phyloP scores from a whole-genome alignment of 495 filamentous ascomycete species.

The Aspergillus cavernicola region DNA sequence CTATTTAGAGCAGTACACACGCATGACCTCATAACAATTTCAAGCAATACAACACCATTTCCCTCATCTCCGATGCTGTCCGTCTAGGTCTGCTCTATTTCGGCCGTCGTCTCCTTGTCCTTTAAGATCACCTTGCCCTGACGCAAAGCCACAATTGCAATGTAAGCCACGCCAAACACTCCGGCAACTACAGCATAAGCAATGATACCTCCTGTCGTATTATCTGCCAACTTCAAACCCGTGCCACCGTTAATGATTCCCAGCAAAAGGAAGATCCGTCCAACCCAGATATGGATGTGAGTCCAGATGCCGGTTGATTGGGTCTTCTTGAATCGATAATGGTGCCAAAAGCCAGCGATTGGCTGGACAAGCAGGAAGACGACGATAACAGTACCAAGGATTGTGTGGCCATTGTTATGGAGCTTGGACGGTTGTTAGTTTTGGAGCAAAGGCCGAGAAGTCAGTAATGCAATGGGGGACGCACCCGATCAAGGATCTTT shows the following conservation, averaged over 20 bases:
- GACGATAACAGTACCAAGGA: conserved; percentile 12
- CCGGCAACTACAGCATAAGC: conserved; percentile 11
- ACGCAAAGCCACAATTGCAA: conserved; percentile 5
- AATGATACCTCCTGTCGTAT: conserved; percentile 9
- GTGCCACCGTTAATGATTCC: conserved; percentile 15
- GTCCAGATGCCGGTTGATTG: background rate
- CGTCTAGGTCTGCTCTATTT: background rate
- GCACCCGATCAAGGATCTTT: conserved; percentile 12
- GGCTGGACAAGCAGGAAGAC: conserved; percentile 15
- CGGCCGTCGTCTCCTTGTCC: background rate
- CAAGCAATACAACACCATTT: background rate
- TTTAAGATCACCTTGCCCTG: conserved; percentile 7
- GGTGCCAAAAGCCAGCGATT: conserved; percentile 10
- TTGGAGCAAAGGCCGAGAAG: background rate
- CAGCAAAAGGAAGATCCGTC: conserved; percentile 11
- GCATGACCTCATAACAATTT: background rate
- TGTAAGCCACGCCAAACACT: conserved; percentile 5
- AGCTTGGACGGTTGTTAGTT: conserved; percentile 2
- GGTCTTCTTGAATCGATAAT: conserved; percentile 2
- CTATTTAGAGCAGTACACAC: background rate
- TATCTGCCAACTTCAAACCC: conserved; percentile 9
- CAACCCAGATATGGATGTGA: conserved; percentile 15
- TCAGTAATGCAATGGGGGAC: background rate
- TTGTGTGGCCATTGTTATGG: conserved; percentile 16
- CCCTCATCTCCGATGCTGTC: background rate